Evolutionary conservation across 805 yeast genomes (phyloP), one percentile per base, ranked within the genome.

Genomic region (Wickerhamomyces queroliae): DNA sequence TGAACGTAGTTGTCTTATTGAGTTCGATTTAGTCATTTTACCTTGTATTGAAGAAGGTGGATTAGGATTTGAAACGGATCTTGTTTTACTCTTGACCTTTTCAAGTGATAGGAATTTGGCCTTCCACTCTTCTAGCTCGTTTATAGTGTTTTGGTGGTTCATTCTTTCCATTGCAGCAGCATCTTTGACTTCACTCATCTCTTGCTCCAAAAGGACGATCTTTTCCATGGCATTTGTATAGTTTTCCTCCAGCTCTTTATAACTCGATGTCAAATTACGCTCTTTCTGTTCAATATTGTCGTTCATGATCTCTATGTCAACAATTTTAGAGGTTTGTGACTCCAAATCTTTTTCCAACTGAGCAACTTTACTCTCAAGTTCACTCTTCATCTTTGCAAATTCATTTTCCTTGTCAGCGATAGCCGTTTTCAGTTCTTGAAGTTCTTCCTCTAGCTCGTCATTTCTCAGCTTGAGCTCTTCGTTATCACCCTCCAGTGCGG

Each of bases 231-330:
- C 39, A 8, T 41, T 44, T 35, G 62, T 60, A 42, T 66, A 66
- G 23, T 60, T 60, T 10, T 49, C 51, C 33, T 62, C 62, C n/a
- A 67, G 40, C 10, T 63, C 67, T 21, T 52, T 50, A 35, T 64
- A 51, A 13, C 63, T 56, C 5, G 54, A 41, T 25, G 59, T 49
- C 31, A 65, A 51, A 32, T 58, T 59, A 31, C 72, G 47, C 30
- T 65, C 73, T 23, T 55, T 61, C 32, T 67, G 66, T 45, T 69
- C 75, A 47, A 67, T 56, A 40, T 61, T 67, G 41, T 70, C 76
- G 45, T 68, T 66, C 23, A 56, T 45, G 37, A 64, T 65, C 50
- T 70, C 76, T 15, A 68, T 62, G 20, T 69, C 68, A 13, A 67
- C 59, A 24, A 69, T 46, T 28, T 58, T 59, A 7, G 50, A 39